Evolutionary conservation across 192 early-diverging fungal species (phyloP), one percentile per base, ranked within the genome.

Genomic region (Rhizoclosmatium globosum): DNA sequence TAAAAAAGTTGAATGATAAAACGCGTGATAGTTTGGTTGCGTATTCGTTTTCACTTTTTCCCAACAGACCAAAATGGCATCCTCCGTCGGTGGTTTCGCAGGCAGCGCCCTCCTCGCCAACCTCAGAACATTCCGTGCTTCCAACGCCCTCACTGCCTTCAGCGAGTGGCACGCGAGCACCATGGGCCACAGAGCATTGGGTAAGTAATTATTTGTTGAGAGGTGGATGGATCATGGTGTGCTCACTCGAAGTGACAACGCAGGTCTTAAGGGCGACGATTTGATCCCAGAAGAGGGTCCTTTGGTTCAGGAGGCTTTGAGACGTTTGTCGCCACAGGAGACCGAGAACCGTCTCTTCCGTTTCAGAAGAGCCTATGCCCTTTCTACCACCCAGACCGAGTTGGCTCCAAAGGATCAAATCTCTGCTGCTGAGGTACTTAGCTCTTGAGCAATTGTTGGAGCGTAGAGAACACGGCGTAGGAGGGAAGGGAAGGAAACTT

Each of bases 211-310:
- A 21, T 21, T 21, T 23, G 0, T 7, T 0, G 17, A 7, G 50
- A 53, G 9, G 6, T 13, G 9, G 17, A 53, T 17, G 50, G 50
- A 53, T 7, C 9, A 53, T 13, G 1, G 9, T 53, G 17, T 13
- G 9, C 50, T 13, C 6, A 53, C 50, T 17, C 6, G 17, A 53
- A 53, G 17, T 13, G 17, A 53, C 6, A 53, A 7, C 6, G 11
- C 73, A 93, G 97, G 97, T 75, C 87, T 99, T 59, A 88, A 89
- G 67, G 94, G 92, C 79, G 97, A 99, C 88, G 97, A 97, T 84
- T 84, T 99, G 60, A 86, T 97, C 83, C 88, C 87, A 44, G 95
- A 96, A 59, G 95, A 99, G 85, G 93, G 85, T 62, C 88, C 89
- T 39, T 85, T 95, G 60, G 92, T 95, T 56, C 85, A 91, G 75